A percentile compares a stretch with the other conserved stretches of the same genome.
phyloP scores from a whole-genome alignment of 306 rosid genomes.

The Quercus bicolor region DNA sequence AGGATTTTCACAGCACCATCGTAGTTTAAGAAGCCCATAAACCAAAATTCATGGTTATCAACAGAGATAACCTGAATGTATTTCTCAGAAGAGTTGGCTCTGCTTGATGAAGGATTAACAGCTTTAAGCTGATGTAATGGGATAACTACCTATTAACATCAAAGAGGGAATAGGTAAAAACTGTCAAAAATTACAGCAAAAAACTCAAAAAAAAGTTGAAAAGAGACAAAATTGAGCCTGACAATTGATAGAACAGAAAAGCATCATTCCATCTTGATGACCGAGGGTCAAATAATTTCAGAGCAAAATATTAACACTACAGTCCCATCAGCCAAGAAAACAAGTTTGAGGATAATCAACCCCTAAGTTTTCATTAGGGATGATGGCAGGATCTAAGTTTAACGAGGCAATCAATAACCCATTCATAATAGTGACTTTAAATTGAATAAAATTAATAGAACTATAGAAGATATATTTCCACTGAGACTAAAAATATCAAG shows the following conservation, averaged over 20 bases:
- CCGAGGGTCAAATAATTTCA: neutral
- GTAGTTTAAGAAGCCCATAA: conserved; percentile 85
- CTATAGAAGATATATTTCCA: neutral
- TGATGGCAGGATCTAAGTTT: neutral
- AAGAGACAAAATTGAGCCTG: neutral
- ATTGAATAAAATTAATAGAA: neutral
- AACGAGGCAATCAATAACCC: neutral
- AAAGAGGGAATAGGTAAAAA: neutral
- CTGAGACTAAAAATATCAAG: neutral
- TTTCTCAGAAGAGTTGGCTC: conserved; percentile 62
- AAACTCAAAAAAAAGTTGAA: neutral
- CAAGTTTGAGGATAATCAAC: neutral
- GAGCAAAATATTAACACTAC: neutral
- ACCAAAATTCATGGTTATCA: conserved; percentile 93
- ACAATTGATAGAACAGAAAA: neutral
- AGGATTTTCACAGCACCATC: conserved; percentile 57
- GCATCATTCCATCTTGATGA: neutral
- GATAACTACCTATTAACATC: conserved; percentile 57
- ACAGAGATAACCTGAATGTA: conserved; percentile 72
- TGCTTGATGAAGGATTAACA: conserved; percentile 74
- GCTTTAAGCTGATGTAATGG: conserved; percentile 81
- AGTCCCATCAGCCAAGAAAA: neutral
- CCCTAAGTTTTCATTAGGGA: neutral
- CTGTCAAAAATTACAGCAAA: neutral
- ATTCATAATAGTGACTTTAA: neutral